Conservation (phyloP, 805 yeast genomes). For the Torulaspora franciscae region DNA sequence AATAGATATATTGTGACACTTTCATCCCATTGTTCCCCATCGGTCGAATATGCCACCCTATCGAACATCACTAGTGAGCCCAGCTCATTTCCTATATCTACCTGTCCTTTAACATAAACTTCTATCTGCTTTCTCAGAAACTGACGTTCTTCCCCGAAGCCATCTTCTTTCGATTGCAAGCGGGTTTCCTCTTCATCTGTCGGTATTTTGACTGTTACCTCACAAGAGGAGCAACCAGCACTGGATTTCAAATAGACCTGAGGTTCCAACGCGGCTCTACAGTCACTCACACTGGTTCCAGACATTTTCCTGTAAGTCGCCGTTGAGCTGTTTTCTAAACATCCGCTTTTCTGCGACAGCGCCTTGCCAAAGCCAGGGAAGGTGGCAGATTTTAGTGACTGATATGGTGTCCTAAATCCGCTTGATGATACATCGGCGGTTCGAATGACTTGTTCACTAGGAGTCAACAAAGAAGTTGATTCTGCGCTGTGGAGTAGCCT, state of each 20-base stretch:
- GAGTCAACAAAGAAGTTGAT: conserved; percentile 20
- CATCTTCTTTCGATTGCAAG: background rate
- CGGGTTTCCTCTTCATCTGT: background rate
- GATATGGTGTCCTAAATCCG: conserved; percentile 25
- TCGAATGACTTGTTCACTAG: conserved; percentile 29
- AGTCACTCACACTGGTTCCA: background rate
- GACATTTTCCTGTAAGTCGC: background rate
- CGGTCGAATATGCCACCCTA: conserved; percentile 39
- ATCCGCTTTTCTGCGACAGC: background rate
- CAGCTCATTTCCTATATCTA: conserved; percentile 10
- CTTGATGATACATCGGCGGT: conserved; percentile 30
- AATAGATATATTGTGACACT: conserved; percentile 18
- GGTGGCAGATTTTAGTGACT: background rate
- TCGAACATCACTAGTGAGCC: conserved; percentile 39
- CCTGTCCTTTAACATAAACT: conserved; percentile 6
- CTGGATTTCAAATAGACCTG: background rate
- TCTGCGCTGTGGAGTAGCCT: conserved; percentile 12
- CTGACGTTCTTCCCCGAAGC: background rate
- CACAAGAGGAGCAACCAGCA: background rate
- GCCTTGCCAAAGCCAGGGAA: background rate
- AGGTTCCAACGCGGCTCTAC: background rate
- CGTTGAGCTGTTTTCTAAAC: background rate
- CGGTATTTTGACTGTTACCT: conserved; percentile 3
- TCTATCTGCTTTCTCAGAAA: conserved; percentile 6
- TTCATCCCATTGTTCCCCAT: conserved; percentile 42